Percentiles rank a stretch among this genome's conserved stretches.
Conservation (phyloP, 805 yeast species). For the Monosporozyma yasuniensis region DNA sequence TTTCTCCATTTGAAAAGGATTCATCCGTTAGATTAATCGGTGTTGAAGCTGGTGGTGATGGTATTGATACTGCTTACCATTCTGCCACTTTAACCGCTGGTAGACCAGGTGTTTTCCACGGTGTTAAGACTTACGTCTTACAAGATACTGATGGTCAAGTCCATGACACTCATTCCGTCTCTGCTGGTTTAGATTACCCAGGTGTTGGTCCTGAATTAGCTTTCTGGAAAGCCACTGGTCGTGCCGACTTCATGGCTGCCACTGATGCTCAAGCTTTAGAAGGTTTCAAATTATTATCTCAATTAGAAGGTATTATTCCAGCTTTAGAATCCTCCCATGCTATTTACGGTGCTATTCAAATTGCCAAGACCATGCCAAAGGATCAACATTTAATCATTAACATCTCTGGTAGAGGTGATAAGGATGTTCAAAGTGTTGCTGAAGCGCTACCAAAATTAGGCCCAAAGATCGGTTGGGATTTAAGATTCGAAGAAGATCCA, state of each 20-base stretch:
- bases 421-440: constrained; percentile 96
- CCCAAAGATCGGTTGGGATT: constrained; percentile 89
- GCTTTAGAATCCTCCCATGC: constrained; percentile 98
- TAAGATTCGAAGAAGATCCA: constrained; percentile 60
- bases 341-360: constrained; percentile 77
- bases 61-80: constrained; percentile 78
- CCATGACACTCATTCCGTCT: constrained; percentile 94
- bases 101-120: constrained; percentile 95
- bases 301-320: constrained; percentile 96
- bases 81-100: constrained; percentile 96
- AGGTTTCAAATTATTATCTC: constrained; percentile 83
- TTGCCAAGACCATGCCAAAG: constrained; percentile 73
- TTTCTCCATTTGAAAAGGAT: constrained; percentile 87
- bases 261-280: constrained; percentile 90
- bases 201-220: constrained; percentile 99
- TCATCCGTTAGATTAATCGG: constrained; percentile 72
- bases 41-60: constrained; percentile 98
- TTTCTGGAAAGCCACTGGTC: constrained; percentile 86
- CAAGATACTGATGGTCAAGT: constrained; percentile 93
- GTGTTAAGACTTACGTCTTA: constrained; percentile 87
- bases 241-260: constrained; percentile 86
- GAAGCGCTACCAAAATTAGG: constrained; percentile 86
- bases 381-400: constrained; percentile 81
- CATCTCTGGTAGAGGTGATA: constrained; percentile 97
- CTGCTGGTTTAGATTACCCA: constrained; percentile 98